Conservation (phyloP, 495 filamentous ascomycete species). For the Daldinia loculata region DNA sequence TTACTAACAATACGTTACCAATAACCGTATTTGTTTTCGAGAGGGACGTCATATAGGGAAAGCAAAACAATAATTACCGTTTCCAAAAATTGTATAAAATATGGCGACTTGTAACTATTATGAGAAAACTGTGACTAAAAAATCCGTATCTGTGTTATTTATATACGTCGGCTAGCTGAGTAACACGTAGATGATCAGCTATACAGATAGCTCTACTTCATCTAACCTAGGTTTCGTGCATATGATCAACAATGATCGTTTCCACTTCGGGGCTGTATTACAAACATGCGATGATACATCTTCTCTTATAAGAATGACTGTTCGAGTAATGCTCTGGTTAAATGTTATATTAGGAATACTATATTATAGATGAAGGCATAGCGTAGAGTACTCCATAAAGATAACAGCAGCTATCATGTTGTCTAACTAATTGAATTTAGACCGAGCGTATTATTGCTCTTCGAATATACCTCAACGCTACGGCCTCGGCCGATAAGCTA, state of each 20-base stretch:
- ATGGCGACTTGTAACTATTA: too few species aligned
- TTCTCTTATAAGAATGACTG: background rate
- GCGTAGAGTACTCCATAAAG: background rate
- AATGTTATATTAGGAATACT: background rate
- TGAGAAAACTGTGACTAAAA: too few species aligned
- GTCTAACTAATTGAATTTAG: background rate
- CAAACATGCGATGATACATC: background rate
- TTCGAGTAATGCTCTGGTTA: background rate
- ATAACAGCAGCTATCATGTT: background rate
- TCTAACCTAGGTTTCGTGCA: too few species aligned
- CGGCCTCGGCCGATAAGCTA: background rate
- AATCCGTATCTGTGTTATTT: too few species aligned
- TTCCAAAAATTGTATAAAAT: too few species aligned
- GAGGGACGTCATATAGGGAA: too few species aligned
- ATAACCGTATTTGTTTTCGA: too few species aligned
- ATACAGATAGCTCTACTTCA: too few species aligned
- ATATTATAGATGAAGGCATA: background rate
- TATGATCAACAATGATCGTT: background rate
- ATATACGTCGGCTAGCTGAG: too few species aligned
- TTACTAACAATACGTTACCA: background rate
- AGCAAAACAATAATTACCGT: too few species aligned
- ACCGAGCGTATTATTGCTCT: background rate
- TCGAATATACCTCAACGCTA: background rate
- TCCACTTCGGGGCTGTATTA: background rate
- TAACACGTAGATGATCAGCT: too few species aligned